phyloP scores from a whole-genome alignment of 2,329 filamentous ascomycete genomes.

The Nannizziopsis barbatae region DNA sequence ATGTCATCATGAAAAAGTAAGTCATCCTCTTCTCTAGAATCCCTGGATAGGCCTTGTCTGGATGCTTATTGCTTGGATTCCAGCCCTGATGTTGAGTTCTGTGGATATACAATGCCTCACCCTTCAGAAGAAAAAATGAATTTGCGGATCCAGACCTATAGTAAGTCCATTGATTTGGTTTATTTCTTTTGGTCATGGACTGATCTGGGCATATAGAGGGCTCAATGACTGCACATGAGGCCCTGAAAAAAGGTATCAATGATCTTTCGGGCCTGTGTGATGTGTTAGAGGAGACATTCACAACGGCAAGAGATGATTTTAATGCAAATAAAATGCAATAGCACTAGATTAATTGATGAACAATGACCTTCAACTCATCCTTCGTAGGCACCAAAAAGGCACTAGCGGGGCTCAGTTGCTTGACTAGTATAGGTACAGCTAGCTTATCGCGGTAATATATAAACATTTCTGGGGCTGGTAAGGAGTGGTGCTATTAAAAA shows the following conservation, averaged over 20 bases:
- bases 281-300: conserved; percentile 85
- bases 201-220: neutral
- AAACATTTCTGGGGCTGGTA: too few species aligned
- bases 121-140: conserved; percentile 96
- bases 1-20: conserved; percentile 98
- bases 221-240: conserved; percentile 64
- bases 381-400: too few species aligned
- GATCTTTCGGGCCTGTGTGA: conserved; percentile 89
- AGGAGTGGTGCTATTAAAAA: too few species aligned
- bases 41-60: too few species aligned
- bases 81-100: conserved; percentile 94
- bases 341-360: neutral
- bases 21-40: conserved; percentile 20
- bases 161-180: conserved; percentile 41
- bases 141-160: conserved; percentile 90
- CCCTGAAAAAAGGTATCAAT: conserved; percentile 76
- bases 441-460: too few species aligned
- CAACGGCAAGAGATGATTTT: conserved; percentile 53
- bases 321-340: conserved; percentile 24
- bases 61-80: neutral
- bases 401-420: too few species aligned
- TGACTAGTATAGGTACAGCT: too few species aligned
- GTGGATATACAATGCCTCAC: conserved; percentile 94
- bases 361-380: too few species aligned
- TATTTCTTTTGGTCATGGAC: neutral